Percentiles rank a stretch among this genome's conserved stretches.
Conservation (phyloP, 306 rosid species). For the Biancaea sappan region DNA sequence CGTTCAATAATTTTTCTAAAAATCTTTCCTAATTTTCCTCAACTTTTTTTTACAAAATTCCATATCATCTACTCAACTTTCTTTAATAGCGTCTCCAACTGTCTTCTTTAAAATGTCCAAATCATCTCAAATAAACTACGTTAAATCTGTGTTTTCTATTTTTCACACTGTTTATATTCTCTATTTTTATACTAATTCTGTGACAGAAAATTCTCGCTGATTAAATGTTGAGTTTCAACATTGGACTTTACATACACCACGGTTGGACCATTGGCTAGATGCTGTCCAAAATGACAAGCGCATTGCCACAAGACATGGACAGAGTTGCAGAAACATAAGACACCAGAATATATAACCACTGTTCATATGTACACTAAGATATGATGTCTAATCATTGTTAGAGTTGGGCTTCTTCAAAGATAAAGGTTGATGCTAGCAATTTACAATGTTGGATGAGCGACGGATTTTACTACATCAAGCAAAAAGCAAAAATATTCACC, state of each 20-base stretch:
- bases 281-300: not conserved
- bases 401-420: not conserved
- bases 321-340: not conserved
- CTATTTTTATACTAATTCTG: no score
- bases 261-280: not conserved
- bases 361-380: not conserved
- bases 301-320: not conserved
- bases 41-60: no score
- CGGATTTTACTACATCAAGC: not conserved
- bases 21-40: no score
- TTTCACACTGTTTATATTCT: no score
- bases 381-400: not conserved
- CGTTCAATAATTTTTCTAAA: no score
- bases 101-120: no score
- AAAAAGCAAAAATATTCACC: conserved; percentile 24
- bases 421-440: not conserved
- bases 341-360: not conserved
- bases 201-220: not conserved
- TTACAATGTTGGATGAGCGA: conserved; percentile 6
- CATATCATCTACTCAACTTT: no score
- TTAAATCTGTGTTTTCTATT: no score
- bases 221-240: not conserved
- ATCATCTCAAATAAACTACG: no score
- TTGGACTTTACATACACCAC: not conserved
- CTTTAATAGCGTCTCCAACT: no score